Percentiles rank a stretch among this genome's conserved stretches.
phyloP scores from a whole-genome alignment of 495 filamentous ascomycete genomes.

The Penicillium mononematosum region DNA sequence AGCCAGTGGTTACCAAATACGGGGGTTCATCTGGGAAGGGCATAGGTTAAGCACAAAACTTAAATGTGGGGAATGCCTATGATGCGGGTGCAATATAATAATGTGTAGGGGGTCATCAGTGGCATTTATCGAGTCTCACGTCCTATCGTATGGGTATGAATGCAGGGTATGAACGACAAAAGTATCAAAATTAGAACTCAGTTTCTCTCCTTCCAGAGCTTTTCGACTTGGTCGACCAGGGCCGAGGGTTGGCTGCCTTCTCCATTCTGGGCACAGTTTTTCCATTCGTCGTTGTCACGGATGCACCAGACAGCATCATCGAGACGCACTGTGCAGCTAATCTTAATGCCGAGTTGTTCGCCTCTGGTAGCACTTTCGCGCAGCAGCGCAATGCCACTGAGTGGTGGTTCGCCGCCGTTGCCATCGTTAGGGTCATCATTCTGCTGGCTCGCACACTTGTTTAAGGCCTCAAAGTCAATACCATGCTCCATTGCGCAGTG shows the following conservation, averaged over 20 bases:
- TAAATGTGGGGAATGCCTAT: too few relatives aligned
- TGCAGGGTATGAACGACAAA: background rate
- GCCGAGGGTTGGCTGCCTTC: slow-evolving; percentile 66
- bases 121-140: slow-evolving; percentile 5
- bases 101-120: background rate
- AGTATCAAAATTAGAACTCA: background rate
- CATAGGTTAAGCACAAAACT: background rate
- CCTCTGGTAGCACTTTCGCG: slow-evolving; percentile 72
- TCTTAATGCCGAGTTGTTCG: slow-evolving; percentile 64
- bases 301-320: slow-evolving; percentile 79
- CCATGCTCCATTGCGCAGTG: slow-evolving; percentile 87
- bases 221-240: slow-evolving; percentile 69
- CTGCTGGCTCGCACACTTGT: slow-evolving; percentile 64
- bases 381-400: slow-evolving; percentile 62
- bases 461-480: slow-evolving; percentile 78
- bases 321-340: slow-evolving; percentile 85
- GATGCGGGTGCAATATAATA: background rate
- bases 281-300: slow-evolving; percentile 77
- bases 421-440: slow-evolving; percentile 56
- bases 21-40: too few relatives aligned
- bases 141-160: slow-evolving; percentile 11
- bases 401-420: slow-evolving; percentile 45
- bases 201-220: slow-evolving; percentile 39
- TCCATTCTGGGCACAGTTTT: slow-evolving; percentile 59
- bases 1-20: too few relatives aligned